Percentiles rank a stretch among this genome's conserved stretches.
Evolutionary conservation across 495 filamentous ascomycete species (phyloP).

Genomic region (Aspergillus conjunctus): DNA sequence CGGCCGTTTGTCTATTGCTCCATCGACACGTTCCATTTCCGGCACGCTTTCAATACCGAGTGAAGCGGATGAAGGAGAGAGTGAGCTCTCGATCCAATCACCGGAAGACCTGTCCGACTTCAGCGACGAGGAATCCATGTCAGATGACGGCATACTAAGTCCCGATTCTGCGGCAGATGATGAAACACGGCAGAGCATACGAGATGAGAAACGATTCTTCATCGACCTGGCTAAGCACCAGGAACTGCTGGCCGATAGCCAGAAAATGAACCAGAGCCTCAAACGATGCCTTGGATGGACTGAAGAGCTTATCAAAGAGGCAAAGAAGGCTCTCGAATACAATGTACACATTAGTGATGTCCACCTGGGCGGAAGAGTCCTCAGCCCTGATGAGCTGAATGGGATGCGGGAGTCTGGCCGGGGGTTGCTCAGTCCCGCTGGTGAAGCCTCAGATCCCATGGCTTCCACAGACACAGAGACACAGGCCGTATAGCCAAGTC

Average conservation of each 20-base stretch:
- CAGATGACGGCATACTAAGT: conserved; percentile 36
- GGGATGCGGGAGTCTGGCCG: conserved; percentile 50
- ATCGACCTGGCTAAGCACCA: conserved; percentile 88
- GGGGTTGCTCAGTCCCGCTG: conserved; percentile 28
- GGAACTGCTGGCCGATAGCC: conserved; percentile 80
- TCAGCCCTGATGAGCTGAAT: conserved; percentile 65
- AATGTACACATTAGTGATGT: conserved; percentile 73
- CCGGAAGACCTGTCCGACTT: conserved; percentile 47
- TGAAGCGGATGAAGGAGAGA: conserved; percentile 40
- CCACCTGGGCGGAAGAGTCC: conserved; percentile 78
- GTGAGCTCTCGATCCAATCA: conserved; percentile 39
- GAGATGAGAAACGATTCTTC: conserved; percentile 75
- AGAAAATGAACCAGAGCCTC: conserved; percentile 91
- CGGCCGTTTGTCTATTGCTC: conserved; percentile 65
- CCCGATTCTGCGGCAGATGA: conserved; percentile 43
- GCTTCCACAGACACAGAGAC: conserved; percentile 3
- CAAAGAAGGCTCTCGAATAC: conserved; percentile 82
- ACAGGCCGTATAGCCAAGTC: not conserved
- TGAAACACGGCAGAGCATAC: conserved; percentile 43
- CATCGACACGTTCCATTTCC: conserved; percentile 48
- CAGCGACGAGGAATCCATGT: conserved; percentile 47
- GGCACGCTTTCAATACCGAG: conserved; percentile 40
- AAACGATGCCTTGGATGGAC: conserved; percentile 84
- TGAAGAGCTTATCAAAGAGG: conserved; percentile 86
- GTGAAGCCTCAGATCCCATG: not conserved